Conservation (phyloP, 75 land plant species). For the Larix kaempferi region DNA sequence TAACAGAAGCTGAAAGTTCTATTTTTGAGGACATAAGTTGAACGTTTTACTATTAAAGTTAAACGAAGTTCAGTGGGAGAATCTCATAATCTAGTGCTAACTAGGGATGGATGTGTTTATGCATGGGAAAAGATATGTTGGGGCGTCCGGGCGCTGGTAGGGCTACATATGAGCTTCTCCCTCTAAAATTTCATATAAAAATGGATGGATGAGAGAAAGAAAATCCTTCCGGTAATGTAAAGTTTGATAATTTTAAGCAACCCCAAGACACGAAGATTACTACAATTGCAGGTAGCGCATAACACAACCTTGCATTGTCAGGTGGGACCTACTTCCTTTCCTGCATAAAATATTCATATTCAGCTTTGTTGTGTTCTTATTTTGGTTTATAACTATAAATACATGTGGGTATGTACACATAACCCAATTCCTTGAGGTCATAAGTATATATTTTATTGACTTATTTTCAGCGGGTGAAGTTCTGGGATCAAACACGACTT, state of each 20-base stretch:
- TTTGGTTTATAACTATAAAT: too few relatives aligned
- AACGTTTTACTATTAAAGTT: slow-evolving; percentile 19
- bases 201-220: not conserved
- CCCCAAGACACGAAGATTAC: slow-evolving; percentile 24
- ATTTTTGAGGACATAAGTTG: slow-evolving; percentile 8
- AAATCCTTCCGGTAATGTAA: not conserved
- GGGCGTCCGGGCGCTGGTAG: slow-evolving; percentile 73
- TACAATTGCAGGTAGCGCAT: slow-evolving; percentile 73
- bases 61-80: slow-evolving; percentile 56
- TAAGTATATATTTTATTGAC: not conserved
- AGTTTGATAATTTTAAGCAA: not conserved
- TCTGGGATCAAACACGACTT: too few relatives aligned
- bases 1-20: too few relatives aligned
- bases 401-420: not conserved
- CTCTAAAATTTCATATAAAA: slow-evolving; percentile 29
- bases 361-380: not conserved
- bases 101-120: slow-evolving; percentile 65
- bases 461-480: too few relatives aligned
- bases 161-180: slow-evolving; percentile 54
- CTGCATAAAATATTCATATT: not conserved
- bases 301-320: slow-evolving; percentile 78
- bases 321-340: slow-evolving; percentile 26
- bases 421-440: too few relatives aligned
- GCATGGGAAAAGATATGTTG: slow-evolving; percentile 79
- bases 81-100: slow-evolving; percentile 65